These are phyloP conservation scores for Beauveria varroae DNA, from an alignment of 2,329 filamentous ascomycete genomes.

Conservation along the genomic window DNA sequence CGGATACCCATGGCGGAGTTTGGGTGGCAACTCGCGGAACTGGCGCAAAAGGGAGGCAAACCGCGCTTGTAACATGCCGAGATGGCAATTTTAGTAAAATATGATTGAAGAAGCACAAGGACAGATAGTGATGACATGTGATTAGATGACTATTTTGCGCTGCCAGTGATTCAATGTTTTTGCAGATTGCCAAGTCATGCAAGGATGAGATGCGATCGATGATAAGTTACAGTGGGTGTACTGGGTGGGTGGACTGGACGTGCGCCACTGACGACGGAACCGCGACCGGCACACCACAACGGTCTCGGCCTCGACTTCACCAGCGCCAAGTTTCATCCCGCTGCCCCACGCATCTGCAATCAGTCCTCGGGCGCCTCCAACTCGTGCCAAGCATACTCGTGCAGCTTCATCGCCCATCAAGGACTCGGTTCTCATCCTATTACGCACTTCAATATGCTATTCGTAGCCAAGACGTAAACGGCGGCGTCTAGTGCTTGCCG, in stretches of 20 bases:
- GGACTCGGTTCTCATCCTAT: neutral
- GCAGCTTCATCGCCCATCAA: neutral
- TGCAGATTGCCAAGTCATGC: neutral
- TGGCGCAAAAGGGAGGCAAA: constrained; percentile 22
- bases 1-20: constrained; percentile 67
- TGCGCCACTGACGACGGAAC: neutral
- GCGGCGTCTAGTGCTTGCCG: neutral
- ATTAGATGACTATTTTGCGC: neutral
- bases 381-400: neutral
- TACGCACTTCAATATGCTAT: neutral
- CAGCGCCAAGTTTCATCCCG: constrained; percentile 1
- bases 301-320: constrained; percentile 7
- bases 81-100: neutral
- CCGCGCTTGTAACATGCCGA: constrained; percentile 20
- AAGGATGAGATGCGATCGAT: neutral
- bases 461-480: neutral
- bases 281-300: neutral
- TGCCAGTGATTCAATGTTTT: too few species aligned
- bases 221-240: neutral
- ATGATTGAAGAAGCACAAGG: neutral
- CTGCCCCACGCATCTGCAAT: neutral
- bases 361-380: neutral
- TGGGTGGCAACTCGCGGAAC: constrained; percentile 66
- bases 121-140: neutral
- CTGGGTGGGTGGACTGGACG: neutral